A percentile compares a stretch with the other conserved stretches of the same genome.
These are phyloP conservation scores for Arachis stenosperma DNA, from an alignment of 306 rosid species.

Conservation along the genomic window DNA sequence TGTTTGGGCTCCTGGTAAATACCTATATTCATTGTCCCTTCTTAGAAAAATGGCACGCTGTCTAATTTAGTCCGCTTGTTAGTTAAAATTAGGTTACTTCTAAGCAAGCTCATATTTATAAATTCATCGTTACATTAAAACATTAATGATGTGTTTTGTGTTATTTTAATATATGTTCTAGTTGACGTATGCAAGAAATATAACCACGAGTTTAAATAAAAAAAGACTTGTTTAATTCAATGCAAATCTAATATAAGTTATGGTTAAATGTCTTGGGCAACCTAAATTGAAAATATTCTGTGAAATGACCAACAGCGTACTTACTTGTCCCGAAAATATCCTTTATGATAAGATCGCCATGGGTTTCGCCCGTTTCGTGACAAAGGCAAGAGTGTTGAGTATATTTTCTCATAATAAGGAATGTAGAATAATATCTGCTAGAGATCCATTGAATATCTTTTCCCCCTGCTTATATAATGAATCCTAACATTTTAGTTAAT, in stretches of 20 bases:
- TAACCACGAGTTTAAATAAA: not conserved
- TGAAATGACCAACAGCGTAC: not conserved
- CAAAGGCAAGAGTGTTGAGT: constrained; percentile 8
- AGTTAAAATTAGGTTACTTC: not conserved
- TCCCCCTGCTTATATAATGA: not conserved
- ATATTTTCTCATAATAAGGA: not conserved
- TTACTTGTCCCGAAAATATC: not conserved
- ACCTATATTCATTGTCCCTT: not conserved
- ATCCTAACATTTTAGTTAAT: not conserved
- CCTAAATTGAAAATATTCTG: not conserved
- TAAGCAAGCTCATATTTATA: no score
- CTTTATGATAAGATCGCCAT: not conserved
- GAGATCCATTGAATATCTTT: not conserved
- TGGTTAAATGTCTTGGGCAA: constrained; percentile 10
- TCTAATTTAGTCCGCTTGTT: not conserved
- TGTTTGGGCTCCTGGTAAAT: not conserved
- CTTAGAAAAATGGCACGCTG: not conserved
- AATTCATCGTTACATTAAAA: no score
- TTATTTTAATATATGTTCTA: not conserved
- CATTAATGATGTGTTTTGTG: not conserved
- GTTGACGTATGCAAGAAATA: not conserved
- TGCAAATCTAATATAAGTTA: not conserved
- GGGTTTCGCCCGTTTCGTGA: not conserved
- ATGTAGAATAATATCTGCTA: not conserved
- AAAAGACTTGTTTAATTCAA: not conserved